Conservation (phyloP, 2,329 filamentous ascomycete genomes). For the Mycosphaerelloides madeirae region DNA sequence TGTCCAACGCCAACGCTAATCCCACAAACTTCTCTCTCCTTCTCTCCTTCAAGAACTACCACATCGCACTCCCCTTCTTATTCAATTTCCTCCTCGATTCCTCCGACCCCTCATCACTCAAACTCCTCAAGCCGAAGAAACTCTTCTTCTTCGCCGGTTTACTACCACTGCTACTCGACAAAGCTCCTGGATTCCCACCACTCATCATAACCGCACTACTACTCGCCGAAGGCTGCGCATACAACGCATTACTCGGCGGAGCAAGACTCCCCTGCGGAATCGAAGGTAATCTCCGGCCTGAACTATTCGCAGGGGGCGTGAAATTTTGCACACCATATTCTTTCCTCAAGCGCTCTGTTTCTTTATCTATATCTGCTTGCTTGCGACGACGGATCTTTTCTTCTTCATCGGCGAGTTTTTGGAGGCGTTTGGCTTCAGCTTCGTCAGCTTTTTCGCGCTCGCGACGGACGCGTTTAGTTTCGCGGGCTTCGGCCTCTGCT, state of each 20-base stretch:
- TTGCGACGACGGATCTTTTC: conserved; percentile 51
- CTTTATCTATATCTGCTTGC: conserved; percentile 58
- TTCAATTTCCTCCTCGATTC: conserved; percentile 29
- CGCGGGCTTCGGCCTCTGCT: conserved; percentile 41
- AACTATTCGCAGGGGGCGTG: conserved; percentile 3
- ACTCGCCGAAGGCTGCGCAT: conserved; percentile 28
- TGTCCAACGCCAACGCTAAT: background rate
- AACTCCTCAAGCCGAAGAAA: conserved; percentile 34
- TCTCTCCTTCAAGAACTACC: conserved; percentile 29
- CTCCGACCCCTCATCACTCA: conserved; percentile 25
- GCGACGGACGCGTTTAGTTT: conserved; percentile 46
- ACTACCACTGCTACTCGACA: too few relatives aligned
- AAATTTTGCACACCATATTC: conserved; percentile 56
- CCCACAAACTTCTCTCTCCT: background rate
- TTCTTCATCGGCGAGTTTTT: conserved; percentile 51
- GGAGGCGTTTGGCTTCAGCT: conserved; percentile 51
- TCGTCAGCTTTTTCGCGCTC: conserved; percentile 59
- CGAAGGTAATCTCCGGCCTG: conserved; percentile 11
- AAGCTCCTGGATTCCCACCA: conserved; percentile 24
- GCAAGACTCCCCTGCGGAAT: conserved; percentile 20
- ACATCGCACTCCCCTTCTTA: conserved; percentile 44
- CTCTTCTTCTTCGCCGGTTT: conserved; percentile 33
- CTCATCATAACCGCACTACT: conserved; percentile 31
- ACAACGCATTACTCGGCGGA: conserved; percentile 23
- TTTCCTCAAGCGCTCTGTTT: conserved; percentile 68